phyloP scores from a whole-genome alignment of 306 rosid species.

The Vicia faba region DNA sequence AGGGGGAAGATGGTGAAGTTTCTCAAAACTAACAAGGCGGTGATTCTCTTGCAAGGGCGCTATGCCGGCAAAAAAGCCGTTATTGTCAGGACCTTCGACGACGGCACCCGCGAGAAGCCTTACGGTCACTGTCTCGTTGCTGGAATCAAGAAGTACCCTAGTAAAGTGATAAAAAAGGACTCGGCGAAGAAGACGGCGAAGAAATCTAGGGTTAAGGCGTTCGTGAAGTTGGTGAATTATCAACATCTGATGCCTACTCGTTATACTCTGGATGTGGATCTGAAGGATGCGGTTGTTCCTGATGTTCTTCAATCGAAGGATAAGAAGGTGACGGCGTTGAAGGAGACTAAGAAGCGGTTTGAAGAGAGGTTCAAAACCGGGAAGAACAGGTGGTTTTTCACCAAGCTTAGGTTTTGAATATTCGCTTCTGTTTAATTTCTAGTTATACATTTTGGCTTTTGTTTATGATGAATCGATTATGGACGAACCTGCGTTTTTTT shows the following conservation, averaged over 20 bases:
- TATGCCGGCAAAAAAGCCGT: slow-evolving; percentile 48
- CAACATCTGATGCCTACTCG: slow-evolving; percentile 30
- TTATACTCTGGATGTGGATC: slow-evolving; percentile 26
- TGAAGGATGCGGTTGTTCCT: slow-evolving; percentile 1
- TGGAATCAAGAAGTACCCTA: slow-evolving; percentile 42
- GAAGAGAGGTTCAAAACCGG: slow-evolving; percentile 31
- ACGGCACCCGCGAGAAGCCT: slow-evolving; percentile 39
- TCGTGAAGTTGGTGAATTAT: slow-evolving; percentile 21
- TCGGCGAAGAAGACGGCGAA: slow-evolving; percentile 35
- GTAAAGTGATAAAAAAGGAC: slow-evolving; percentile 46
- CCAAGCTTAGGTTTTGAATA: slow-evolving; percentile 12
- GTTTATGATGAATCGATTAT: background rate
- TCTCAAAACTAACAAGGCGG: slow-evolving; percentile 41
- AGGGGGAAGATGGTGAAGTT: slow-evolving; percentile 8
- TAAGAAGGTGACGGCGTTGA: slow-evolving; percentile 10
- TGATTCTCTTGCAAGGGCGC: slow-evolving; percentile 46
- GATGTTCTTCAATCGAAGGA: slow-evolving; percentile 20
- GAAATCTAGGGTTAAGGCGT: slow-evolving; percentile 27
- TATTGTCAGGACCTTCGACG: slow-evolving; percentile 39
- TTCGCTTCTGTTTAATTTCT: background rate
- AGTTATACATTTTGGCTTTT: background rate
- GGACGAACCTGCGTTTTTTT: background rate
- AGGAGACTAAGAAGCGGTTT: slow-evolving; percentile 22
- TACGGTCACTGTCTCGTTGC: slow-evolving; percentile 50
- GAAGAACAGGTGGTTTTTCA: slow-evolving; percentile 32